These are phyloP conservation scores for Cystofilobasidium capitatum DNA, from an alignment of 768 basidiomycete genomes.

Conservation along the genomic window DNA sequence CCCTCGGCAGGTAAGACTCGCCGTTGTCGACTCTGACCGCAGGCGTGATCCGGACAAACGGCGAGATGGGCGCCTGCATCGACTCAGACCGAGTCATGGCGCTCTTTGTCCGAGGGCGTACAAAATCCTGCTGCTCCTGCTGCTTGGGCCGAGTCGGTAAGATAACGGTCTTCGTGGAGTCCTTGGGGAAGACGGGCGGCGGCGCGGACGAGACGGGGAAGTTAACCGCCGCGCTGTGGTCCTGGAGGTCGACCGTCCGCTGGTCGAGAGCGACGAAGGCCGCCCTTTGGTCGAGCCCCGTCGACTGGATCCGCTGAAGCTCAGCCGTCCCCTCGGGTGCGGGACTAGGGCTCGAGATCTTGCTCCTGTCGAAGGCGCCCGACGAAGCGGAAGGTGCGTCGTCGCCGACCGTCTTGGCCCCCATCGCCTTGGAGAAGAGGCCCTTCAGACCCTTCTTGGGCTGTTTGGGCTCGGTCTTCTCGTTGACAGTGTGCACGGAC, in stretches of 20 bases:
- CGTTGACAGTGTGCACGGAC: background rate
- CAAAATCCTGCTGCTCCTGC: background rate
- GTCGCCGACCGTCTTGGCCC: background rate
- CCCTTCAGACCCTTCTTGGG: constrained; percentile 5
- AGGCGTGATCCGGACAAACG: background rate
- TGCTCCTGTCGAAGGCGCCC: background rate
- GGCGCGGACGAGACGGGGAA: no score
- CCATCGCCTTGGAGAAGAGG: constrained; percentile 6
- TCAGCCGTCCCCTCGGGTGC: background rate
- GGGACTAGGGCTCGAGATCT: background rate
- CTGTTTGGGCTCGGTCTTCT: background rate
- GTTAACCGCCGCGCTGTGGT: background rate
- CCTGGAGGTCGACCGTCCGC: background rate
- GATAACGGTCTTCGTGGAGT: background rate
- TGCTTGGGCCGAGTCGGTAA: no score
- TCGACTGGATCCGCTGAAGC: background rate
- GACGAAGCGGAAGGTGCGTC: background rate
- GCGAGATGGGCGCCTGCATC: background rate
- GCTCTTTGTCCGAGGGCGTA: background rate
- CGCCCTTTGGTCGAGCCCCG: background rate
- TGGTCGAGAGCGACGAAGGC: background rate
- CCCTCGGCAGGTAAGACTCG: background rate
- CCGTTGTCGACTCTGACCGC: background rate
- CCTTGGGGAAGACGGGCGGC: background rate
- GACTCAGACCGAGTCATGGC: background rate